These are phyloP conservation scores for Xylariomycetidae sp. DNA, from an alignment of 2,329 filamentous ascomycete species.

Conservation along the genomic window DNA sequence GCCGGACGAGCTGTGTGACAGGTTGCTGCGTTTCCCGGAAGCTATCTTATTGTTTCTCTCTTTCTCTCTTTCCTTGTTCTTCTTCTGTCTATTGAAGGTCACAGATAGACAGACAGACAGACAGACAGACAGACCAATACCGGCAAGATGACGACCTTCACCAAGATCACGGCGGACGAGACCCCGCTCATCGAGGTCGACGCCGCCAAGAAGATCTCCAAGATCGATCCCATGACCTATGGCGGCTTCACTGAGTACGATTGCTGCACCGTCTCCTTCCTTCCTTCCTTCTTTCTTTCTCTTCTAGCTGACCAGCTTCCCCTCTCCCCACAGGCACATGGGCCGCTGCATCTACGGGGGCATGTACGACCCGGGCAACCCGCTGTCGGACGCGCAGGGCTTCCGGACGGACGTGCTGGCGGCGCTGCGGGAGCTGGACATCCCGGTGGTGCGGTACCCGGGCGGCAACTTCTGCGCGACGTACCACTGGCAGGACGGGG, in stretches of 20 bases:
- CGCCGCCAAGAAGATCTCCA: conserved; percentile 57
- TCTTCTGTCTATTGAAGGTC: conserved; percentile 1
- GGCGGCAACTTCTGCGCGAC: conserved; percentile 82
- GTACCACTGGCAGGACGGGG: conserved; percentile 78
- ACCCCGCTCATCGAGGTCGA: conserved; percentile 61
- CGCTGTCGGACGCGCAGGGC: conserved; percentile 66
- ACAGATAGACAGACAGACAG: background rate
- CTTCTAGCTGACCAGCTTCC: background rate
- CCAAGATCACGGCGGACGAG: conserved; percentile 55
- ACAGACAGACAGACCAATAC: too few species aligned
- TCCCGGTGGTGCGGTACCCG: conserved; percentile 74
- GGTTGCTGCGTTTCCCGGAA: background rate
- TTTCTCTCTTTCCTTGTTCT: background rate
- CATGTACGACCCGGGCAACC: conserved; percentile 71
- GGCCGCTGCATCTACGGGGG: conserved; percentile 83
- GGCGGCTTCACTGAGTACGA: conserved; percentile 76
- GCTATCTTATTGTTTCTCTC: background rate
- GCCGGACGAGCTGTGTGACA: background rate
- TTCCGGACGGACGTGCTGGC: conserved; percentile 75
- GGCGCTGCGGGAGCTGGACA: conserved; percentile 65
- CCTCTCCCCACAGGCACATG: conserved; percentile 59
- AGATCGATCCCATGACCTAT: conserved; percentile 77
- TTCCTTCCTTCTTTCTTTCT: background rate
- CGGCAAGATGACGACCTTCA: conserved; percentile 69
- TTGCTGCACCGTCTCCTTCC: background rate